These are phyloP conservation scores for Penicillium thymicola DNA, from an alignment of 2,329 filamentous ascomycete species.

Conservation along the genomic window DNA sequence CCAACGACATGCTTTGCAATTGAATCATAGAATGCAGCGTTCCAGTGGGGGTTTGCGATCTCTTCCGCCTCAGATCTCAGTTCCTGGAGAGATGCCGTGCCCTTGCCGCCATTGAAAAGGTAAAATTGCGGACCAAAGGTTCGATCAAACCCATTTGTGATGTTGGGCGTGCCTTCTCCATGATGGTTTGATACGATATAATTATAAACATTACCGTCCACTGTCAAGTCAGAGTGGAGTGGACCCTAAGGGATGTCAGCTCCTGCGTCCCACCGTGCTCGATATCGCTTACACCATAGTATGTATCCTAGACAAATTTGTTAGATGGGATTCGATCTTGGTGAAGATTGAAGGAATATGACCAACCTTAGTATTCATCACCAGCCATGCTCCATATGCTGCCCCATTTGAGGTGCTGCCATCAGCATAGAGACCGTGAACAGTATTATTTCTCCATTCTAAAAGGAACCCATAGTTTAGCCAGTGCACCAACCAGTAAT, in stretches of 20 bases:
- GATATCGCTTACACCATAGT: slow-evolving; percentile 24
- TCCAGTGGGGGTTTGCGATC: slow-evolving; percentile 54
- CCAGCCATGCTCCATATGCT: slow-evolving; percentile 60
- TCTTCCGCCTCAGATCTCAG: slow-evolving; percentile 55
- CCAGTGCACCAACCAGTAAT: background rate
- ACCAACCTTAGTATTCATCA: slow-evolving; percentile 63
- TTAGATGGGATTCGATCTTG: background rate
- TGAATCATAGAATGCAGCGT: slow-evolving; percentile 60
- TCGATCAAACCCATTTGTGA: slow-evolving; percentile 62
- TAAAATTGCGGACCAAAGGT: slow-evolving; percentile 65
- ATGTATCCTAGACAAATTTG: slow-evolving; percentile 22
- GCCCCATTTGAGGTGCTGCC: slow-evolving; percentile 50
- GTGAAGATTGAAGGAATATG: slow-evolving; percentile 33
- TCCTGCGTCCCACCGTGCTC: background rate
- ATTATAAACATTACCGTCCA: slow-evolving; percentile 65
- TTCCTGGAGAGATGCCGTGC: slow-evolving; percentile 45
- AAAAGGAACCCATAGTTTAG: background rate
- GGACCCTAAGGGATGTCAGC: slow-evolving; percentile 46
- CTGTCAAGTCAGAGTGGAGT: slow-evolving; percentile 60
- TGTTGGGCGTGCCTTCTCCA: slow-evolving; percentile 61
- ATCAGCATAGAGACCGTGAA: slow-evolving; percentile 56
- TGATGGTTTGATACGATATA: slow-evolving; percentile 64
- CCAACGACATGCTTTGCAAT: slow-evolving; percentile 60
- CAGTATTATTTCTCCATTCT: slow-evolving; percentile 55
- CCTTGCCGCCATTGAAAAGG: slow-evolving; percentile 58